phyloP scores from a whole-genome alignment of 805 yeast genomes.

The Lachancea waltii region DNA sequence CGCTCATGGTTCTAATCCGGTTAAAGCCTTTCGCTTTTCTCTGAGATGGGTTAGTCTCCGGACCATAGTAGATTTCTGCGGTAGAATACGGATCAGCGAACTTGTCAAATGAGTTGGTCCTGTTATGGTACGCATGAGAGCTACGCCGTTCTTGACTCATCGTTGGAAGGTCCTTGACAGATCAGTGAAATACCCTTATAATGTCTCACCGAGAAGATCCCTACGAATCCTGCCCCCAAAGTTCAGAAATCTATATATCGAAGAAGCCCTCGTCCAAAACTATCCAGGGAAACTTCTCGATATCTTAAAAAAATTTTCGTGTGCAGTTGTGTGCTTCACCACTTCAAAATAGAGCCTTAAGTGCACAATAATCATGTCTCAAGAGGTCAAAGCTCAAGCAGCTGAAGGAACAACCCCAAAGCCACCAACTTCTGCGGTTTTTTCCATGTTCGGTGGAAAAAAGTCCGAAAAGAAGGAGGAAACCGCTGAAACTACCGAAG shows the following conservation, averaged over 20 bases:
- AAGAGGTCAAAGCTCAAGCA: slow-evolving; percentile 14
- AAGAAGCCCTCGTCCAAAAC: too few relatives aligned
- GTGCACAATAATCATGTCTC: slow-evolving; percentile 19
- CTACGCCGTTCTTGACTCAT: slow-evolving; percentile 1
- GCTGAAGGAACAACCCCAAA: slow-evolving; percentile 24
- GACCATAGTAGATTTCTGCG: slow-evolving; percentile 69
- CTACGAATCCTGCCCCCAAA: too few relatives aligned
- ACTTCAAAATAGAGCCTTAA: not conserved
- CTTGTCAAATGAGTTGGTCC: slow-evolving; percentile 43
- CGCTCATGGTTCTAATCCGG: slow-evolving; percentile 54
- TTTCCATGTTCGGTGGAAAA: slow-evolving; percentile 93
- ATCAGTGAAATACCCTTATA: not conserved
- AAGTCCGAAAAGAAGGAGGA: slow-evolving; percentile 54
- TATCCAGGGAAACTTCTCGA: not conserved
- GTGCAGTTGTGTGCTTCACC: not conserved
- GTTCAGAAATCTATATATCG: too few relatives aligned
- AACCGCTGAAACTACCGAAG: slow-evolving; percentile 12
- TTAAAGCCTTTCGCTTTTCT: slow-evolving; percentile 38
- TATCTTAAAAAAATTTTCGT: slow-evolving; percentile 1
- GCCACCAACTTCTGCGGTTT: slow-evolving; percentile 77
- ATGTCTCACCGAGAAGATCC: not conserved
- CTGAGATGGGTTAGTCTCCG: slow-evolving; percentile 48
- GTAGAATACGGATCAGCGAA: slow-evolving; percentile 54
- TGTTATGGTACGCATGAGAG: slow-evolving; percentile 14
- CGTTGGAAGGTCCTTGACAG: not conserved